Conservation (phyloP, 495 filamentous ascomycete species). For the Cercophora sp. region DNA sequence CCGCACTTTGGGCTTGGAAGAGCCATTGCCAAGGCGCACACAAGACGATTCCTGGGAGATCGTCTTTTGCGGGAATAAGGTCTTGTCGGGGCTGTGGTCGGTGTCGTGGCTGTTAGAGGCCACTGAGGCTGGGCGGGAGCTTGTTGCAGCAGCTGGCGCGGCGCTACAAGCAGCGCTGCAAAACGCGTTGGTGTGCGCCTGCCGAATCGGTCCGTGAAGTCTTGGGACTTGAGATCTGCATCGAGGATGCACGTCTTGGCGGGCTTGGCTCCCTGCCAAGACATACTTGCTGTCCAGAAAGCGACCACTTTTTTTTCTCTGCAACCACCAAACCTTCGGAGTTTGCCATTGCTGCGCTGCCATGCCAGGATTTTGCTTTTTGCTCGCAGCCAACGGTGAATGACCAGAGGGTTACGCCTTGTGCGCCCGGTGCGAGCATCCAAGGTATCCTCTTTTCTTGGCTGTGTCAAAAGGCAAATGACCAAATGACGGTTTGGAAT, state of each 20-base stretch:
- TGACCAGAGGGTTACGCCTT: neutral
- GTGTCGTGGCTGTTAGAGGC: neutral
- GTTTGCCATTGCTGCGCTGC: neutral
- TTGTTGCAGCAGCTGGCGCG: neutral
- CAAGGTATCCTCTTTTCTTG: neutral
- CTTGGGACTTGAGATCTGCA: constrained; percentile 6
- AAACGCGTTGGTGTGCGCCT: neutral
- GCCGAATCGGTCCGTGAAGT: constrained; percentile 13
- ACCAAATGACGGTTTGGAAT: neutral
- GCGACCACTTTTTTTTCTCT: too few species aligned
- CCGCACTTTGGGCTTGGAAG: neutral
- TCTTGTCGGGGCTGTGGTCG: too few species aligned
- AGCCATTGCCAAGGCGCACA: neutral
- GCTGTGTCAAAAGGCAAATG: neutral
- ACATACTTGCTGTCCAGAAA: neutral
- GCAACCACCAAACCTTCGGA: constrained; percentile 1
- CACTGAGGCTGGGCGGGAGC: neutral
- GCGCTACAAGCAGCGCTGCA: neutral
- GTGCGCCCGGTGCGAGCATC: neutral
- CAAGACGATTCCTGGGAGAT: neutral
- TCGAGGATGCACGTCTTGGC: constrained; percentile 10
- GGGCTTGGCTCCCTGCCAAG: constrained; percentile 1
- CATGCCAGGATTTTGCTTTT: neutral
- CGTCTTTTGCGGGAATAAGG: neutral
- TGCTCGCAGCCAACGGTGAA: neutral